Evolutionary conservation across 2,329 filamentous ascomycete genomes (phyloP), one percentile per base, ranked within the genome.

Genomic region (Venturia effusa): DNA sequence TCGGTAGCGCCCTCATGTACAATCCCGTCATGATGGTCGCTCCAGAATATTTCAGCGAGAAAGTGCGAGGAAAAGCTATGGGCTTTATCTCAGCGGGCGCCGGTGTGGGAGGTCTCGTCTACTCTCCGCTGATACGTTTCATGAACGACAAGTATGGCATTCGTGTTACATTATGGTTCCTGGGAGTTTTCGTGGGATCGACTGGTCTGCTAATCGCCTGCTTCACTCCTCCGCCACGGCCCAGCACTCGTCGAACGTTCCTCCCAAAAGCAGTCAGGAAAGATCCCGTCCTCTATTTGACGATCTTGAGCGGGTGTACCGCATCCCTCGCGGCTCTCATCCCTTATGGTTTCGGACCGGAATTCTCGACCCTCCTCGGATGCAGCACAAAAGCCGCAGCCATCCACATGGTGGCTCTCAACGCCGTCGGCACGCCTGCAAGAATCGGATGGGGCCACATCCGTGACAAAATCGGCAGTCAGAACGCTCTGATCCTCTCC

Each of bases 1-100:
- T 75, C n/a, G 76, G 71, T 0, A 73, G 73, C 1, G 76, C 74
- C 37, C 67, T 78, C 61, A 67, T 73, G 0, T 78, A 75, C 65
- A 72, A 78, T 6, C 73, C 75, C 0, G 71, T 76, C 1, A 72
- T 77, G 64, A 74, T 73, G 0, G 70, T 77, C 24, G 69, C 73
- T 1, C 76, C 76, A 2, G 72, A 71, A 11, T 78, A 74, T 72
- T 78, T 76, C 61, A 69, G 71, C 59, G 69, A 70, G 11, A 70
- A 70, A 6, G 22, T 45, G 19, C 69, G 74, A 2, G 75, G 73
- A 1, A 67, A 75, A 2, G 74, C 73, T 0, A 77, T 77, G 73
- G 75, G 75, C 0, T 72, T 76, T 11, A 71, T 77, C 24, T 68
- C 74, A 4, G 69, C 73, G 1, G 75, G 75, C 4, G 74, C 74